Evolutionary conservation across 257 asterid species (phyloP).

Genomic region (Ilex asprella): DNA sequence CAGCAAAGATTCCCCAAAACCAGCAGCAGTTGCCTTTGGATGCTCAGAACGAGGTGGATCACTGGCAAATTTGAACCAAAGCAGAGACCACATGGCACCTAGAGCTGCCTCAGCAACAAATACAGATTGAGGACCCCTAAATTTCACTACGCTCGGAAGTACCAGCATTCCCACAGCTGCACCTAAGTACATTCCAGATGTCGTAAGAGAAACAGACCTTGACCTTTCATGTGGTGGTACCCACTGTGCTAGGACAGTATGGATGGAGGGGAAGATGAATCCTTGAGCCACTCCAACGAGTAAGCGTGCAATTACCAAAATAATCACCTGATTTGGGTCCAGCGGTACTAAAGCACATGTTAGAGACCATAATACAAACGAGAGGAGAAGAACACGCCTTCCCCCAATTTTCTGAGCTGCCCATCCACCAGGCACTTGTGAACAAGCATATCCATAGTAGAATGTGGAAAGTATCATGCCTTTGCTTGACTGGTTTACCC

Average conservation of each 20-base stretch:
- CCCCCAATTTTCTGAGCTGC: constrained; percentile 93
- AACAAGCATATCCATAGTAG: constrained; percentile 89
- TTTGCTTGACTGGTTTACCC: constrained; percentile 71
- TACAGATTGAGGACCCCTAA: constrained; percentile 73
- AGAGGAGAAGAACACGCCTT: constrained; percentile 69
- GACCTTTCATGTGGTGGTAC: constrained; percentile 94
- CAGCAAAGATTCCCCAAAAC: constrained; percentile 71
- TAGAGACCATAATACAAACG: constrained; percentile 77
- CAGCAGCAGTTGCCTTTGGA: constrained; percentile 85
- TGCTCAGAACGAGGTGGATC: constrained; percentile 94
- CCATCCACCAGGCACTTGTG: constrained; percentile 98
- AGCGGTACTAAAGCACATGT: constrained; percentile 78
- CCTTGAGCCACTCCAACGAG: constrained; percentile 97
- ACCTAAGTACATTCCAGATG: constrained; percentile 93
- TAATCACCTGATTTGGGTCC: constrained; percentile 50
- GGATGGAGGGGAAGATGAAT: constrained; percentile 91
- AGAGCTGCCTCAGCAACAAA: constrained; percentile 72
- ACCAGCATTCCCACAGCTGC: constrained; percentile 79
- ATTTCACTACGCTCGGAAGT: constrained; percentile 72
- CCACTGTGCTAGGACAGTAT: constrained; percentile 95
- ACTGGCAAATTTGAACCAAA: constrained; percentile 64
- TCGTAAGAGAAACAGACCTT: constrained; percentile 79
- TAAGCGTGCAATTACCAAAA: constrained; percentile 75
- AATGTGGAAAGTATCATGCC: constrained; percentile 81
- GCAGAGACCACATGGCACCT: constrained; percentile 74